Conservation (phyloP, 768 basidiomycete genomes). For the Royoungia palumana region DNA sequence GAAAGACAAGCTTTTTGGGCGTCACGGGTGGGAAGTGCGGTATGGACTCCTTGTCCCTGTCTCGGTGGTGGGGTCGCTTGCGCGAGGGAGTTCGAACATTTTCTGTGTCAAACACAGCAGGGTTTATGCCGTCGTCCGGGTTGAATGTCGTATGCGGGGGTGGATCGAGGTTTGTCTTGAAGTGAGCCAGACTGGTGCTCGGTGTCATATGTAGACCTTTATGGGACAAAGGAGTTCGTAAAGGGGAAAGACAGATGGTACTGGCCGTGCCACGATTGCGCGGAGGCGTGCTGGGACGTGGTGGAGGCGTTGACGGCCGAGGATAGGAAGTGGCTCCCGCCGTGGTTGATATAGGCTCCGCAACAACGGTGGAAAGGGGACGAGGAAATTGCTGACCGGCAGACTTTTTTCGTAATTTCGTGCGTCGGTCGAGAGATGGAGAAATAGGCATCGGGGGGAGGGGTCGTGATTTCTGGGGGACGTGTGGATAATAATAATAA, state of each 20-base stretch:
- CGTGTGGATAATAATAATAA: not conserved
- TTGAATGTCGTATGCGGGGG: slow-evolving; percentile 40
- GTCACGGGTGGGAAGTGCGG: slow-evolving; percentile 38
- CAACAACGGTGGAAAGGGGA: slow-evolving; percentile 27
- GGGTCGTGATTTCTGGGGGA: slow-evolving; percentile 32
- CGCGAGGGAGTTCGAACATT: slow-evolving; percentile 46
- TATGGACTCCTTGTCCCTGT: slow-evolving; percentile 19
- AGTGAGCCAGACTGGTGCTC: slow-evolving; percentile 59
- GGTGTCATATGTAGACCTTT: slow-evolving; percentile 70
- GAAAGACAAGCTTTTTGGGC: slow-evolving; percentile 42
- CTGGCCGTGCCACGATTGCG: slow-evolving; percentile 20
- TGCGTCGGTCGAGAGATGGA: slow-evolving; percentile 42
- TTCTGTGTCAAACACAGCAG: slow-evolving; percentile 35
- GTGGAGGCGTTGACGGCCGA: slow-evolving; percentile 35
- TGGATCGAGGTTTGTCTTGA: slow-evolving; percentile 66
- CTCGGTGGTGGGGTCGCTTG: slow-evolving; percentile 35
- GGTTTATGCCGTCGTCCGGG: slow-evolving; percentile 33
- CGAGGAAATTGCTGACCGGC: slow-evolving; percentile 12
- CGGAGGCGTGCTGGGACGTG: slow-evolving; percentile 39
- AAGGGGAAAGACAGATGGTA: slow-evolving; percentile 50
- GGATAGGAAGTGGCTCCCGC: slow-evolving; percentile 10
- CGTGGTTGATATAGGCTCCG: slow-evolving; percentile 15
- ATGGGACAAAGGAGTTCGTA: slow-evolving; percentile 66
- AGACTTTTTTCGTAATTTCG: slow-evolving; percentile 21
- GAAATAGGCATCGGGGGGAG: slow-evolving; percentile 46